Base-by-base conservation (phyloP, 2,329 filamentous ascomycete genomes). In the Zasmidium angulare region DNA sequence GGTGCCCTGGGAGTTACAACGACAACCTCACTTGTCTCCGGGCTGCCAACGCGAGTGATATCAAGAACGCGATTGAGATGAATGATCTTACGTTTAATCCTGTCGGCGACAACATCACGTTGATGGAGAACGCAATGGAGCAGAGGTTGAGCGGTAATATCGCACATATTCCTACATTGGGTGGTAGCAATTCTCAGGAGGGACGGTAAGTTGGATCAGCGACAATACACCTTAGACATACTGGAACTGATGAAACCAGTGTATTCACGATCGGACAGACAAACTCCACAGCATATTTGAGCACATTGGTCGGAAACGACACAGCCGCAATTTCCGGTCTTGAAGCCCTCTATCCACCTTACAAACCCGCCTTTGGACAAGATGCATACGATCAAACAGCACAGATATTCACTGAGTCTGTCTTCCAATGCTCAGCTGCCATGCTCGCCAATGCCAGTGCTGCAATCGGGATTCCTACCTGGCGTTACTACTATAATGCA, bases 401-500 rank as follows among this genome's bases (percentile, higher is more conserved):
- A 3, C 59, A 66, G 46, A 58, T 66, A 23, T 60, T 61, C 55
- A 64, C 64, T 23, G 62, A 66, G 40, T 56, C 51, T 29, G 58
- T 62, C 21, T 66, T 64, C 62, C 68, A 70, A 59, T 75, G 72
- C 55, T 31, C 64, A 1, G 59, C 67, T 48, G 67, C 67, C 14
- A 59, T 61, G 14, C 68, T 63, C 50, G 65, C 71, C 36, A 71
- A 72, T 52, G 71, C 65, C 40, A 67, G 69, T 2, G 71, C 70
- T 19, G 31, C 59, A 3, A 58, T 65, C 20, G 69, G 70, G 14
- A 71, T 73, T 49, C 70, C 72, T 1, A 64, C 71, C 24, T 77
- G 73, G 73, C 65, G 73, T 21, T 77, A 75, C 64, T 71, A 72
- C 54, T 76, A 71, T 68, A 76, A 75, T 55, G 71, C 72, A 46